Base-by-base conservation (phyloP, 2,329 filamentous ascomycete species). In the Pyricularia sp. region DNA sequence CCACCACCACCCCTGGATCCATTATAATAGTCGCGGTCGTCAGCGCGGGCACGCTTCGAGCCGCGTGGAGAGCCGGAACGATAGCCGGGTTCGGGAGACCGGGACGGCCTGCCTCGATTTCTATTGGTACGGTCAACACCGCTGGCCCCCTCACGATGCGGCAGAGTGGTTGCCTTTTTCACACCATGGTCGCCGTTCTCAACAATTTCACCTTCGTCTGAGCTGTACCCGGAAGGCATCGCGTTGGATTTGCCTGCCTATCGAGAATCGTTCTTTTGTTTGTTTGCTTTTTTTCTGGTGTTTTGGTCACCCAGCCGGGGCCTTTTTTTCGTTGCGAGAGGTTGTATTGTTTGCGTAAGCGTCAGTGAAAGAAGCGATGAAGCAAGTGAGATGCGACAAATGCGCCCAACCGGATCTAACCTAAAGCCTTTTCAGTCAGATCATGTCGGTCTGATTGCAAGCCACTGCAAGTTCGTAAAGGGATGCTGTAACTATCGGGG, bases 61-160 rank as follows among this genome's bases (percentile, higher is more conserved):
- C 84, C 87, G 70, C 82, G 82, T 66, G 87, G 86, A 61, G 87
- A 88, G 70, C 81, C 78, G 73, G 79, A 82, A 69, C 78, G 79
- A 71, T 80, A 78, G 65, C 74, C 77, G 69, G 77, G 71, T 71
- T 83, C 82, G 70, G 84, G 84, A 68, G 84, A 85, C 73, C 76
- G 78, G 70, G 84, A 83, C 71, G 78, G 74, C 81, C 81, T 84
- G 75, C 78, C 81, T 78, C 83, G 85, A 79, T 78, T 83, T 93
- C 91, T 96, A 89, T 89, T 84, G 83, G 82, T 86, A 85, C 88
- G 89, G 91, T 96, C 90, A 96, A 96, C 88, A 85, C 84, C 87
- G 85, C 81, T 87, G 88, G 49, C 53, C 53, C 53, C 84, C 84
- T 87, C 85, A 83, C 84, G 79, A 77, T 83, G 83, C 82, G 83